Conservation (phyloP, 73 alveolate species). For the Paramecium pentaurelia region DNA sequence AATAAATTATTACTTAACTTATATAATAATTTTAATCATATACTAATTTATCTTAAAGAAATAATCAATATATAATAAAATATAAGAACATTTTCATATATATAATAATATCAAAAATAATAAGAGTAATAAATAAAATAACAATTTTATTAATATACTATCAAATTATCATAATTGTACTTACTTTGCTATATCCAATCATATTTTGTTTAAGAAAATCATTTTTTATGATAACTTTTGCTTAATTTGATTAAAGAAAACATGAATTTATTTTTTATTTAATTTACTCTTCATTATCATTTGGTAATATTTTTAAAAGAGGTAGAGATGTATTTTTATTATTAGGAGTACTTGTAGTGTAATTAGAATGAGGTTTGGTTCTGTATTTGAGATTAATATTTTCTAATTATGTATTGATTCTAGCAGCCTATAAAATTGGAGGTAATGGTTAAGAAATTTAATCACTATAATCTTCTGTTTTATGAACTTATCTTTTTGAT, state of each 20-base stretch:
- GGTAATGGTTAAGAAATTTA: neutral
- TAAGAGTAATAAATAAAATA: neutral
- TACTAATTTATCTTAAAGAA: neutral
- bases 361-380: neutral
- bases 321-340: neutral
- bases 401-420: neutral
- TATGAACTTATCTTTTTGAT: neutral
- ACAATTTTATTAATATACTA: neutral
- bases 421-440: neutral
- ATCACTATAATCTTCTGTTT: constrained; percentile 1
- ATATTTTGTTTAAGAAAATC: neutral
- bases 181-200: neutral
- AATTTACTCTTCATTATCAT: neutral
- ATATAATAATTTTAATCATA: neutral
- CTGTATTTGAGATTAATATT: neutral
- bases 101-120: too few relatives aligned
- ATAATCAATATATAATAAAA: neutral
- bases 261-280: neutral
- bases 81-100: too few relatives aligned
- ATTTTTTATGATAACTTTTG: neutral
- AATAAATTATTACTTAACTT: neutral
- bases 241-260: neutral
- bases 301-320: neutral
- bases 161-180: neutral
- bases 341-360: neutral